A percentile compares a stretch with the other conserved stretches of the same genome.
Conservation (phyloP, 2,329 filamentous ascomycete genomes). For the Penicillium sclerotigenum region DNA sequence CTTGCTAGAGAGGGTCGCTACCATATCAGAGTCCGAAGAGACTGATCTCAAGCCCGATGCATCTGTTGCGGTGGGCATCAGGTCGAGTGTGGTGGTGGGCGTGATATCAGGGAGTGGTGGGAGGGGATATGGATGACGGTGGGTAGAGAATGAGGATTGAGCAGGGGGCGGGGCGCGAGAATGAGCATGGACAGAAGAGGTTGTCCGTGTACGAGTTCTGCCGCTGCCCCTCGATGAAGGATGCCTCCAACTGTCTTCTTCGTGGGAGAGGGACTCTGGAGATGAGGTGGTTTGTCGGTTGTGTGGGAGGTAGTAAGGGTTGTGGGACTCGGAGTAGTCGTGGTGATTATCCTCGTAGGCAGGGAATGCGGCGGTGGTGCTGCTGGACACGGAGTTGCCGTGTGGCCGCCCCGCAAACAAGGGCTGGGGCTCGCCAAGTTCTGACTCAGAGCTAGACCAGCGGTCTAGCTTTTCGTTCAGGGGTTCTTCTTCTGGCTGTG, state of each 20-base stretch:
- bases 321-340: constrained; percentile 21
- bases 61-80: background rate
- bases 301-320: constrained; percentile 25
- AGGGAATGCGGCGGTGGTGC: constrained; percentile 25
- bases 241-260: constrained; percentile 15
- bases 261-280: constrained; percentile 11
- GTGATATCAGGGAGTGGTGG: constrained; percentile 33
- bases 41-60: constrained; percentile 13
- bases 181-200: constrained; percentile 18
- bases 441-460: constrained; percentile 23
- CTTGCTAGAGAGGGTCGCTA: constrained; percentile 25
- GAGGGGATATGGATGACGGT: constrained; percentile 31
- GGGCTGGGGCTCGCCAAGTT: constrained; percentile 21
- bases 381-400: constrained; percentile 23
- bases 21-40: constrained; percentile 22
- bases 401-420: constrained; percentile 18
- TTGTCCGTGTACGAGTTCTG: constrained; percentile 16
- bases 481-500: constrained; percentile 22
- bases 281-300: constrained; percentile 14
- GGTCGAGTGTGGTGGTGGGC: constrained; percentile 10
- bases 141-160: constrained; percentile 24
- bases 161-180: constrained; percentile 18
- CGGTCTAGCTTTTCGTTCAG: constrained; percentile 32
- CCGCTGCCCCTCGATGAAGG: background rate
- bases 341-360: constrained; percentile 29